Evolutionary conservation across 2,329 filamentous ascomycete species (phyloP).

Genomic region (Fusarium guadeloupense): DNA sequence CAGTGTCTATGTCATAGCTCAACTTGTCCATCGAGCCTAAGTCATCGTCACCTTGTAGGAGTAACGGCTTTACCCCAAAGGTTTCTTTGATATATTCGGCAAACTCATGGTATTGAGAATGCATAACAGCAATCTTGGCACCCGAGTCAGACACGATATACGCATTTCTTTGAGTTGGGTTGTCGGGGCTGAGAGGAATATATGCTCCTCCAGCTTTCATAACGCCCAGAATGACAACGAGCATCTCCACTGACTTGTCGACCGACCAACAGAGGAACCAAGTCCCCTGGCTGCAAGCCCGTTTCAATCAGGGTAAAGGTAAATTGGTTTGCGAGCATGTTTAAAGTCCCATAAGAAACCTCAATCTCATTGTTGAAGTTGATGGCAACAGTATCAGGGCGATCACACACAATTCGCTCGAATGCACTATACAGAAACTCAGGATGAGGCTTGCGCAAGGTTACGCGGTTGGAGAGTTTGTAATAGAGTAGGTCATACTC

Average conservation of each 20-base stretch:
- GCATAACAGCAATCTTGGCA: conserved; percentile 19
- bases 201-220: conserved; percentile 34
- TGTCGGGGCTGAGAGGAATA: conserved; percentile 35
- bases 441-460: background rate
- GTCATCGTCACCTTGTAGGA: background rate
- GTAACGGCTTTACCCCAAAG: background rate
- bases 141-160: conserved; percentile 30
- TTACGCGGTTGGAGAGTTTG: background rate
- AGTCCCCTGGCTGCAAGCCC: background rate
- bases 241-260: conserved; percentile 31
- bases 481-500: conserved; percentile 4
- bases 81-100: background rate
- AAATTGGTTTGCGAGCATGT: conserved; percentile 1
- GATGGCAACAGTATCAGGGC: conserved; percentile 1
- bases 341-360: background rate
- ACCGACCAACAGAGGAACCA: conserved; percentile 18
- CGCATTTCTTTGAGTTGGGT: conserved; percentile 26
- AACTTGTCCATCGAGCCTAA: background rate
- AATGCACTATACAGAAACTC: conserved; percentile 8
- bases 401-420: background rate
- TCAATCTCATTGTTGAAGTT: conserved; percentile 1
- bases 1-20: background rate
- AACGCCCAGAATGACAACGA: conserved; percentile 28
- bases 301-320: background rate
- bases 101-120: background rate